Evolutionary conservation across 2,329 filamentous ascomycete species (phyloP).

Genomic region (Hypoxylon sp.): DNA sequence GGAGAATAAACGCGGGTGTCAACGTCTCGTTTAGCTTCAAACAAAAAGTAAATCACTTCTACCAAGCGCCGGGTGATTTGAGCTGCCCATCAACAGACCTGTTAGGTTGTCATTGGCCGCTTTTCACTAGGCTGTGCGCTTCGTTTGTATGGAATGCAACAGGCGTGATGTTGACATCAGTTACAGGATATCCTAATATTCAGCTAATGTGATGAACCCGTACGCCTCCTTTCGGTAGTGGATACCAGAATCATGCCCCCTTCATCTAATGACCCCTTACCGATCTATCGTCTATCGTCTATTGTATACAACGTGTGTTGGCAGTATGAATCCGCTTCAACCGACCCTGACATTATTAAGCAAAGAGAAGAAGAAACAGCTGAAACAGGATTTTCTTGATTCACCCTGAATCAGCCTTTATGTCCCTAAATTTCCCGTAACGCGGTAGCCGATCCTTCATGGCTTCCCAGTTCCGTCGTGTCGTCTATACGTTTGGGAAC

Average conservation of each 20-base stretch:
- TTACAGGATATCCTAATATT: conserved; percentile 6
- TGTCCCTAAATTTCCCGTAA: conserved; percentile 21
- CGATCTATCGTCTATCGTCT: not conserved
- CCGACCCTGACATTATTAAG: not conserved
- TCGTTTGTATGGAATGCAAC: conserved; percentile 4
- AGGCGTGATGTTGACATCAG: not conserved
- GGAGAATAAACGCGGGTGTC: conserved; percentile 39
- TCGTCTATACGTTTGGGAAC: conserved; percentile 43
- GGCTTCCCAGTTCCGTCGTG: conserved; percentile 8
- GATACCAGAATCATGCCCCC: conserved; percentile 1
- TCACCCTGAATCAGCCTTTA: not conserved
- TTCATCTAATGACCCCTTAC: conserved; percentile 6
- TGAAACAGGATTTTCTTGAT: not conserved
- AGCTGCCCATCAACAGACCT: not conserved
- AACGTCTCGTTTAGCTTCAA: conserved; percentile 24
- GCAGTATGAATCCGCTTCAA: conserved; percentile 4
- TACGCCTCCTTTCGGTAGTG: conserved; percentile 10
- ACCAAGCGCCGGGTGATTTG: conserved; percentile 16
- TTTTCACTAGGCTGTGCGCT: conserved; percentile 2
- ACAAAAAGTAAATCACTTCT: conserved; percentile 26
- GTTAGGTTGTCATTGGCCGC: conserved; percentile 13
- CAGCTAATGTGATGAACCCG: conserved; percentile 1
- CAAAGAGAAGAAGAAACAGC: conserved; percentile 1
- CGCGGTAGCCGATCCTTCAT: conserved; percentile 20
- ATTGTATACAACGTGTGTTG: conserved; percentile 6